These are phyloP conservation scores for Starmerella sirachaensis DNA, from an alignment of 805 yeast genomes.

Conservation along the genomic window DNA sequence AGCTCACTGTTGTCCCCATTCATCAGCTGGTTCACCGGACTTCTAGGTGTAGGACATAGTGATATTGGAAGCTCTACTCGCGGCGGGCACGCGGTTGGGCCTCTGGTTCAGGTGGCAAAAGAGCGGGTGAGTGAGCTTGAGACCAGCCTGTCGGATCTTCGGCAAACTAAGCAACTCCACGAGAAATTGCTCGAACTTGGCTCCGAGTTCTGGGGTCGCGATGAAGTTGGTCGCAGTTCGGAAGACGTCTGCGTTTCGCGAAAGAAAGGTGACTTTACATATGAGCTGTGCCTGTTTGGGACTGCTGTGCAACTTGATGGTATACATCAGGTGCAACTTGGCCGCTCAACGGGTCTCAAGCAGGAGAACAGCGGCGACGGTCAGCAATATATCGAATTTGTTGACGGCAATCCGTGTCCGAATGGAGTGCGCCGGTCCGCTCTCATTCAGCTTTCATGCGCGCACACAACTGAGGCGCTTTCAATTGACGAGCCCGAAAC, in stretches of 20 bases:
- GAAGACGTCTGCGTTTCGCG: conserved; percentile 37
- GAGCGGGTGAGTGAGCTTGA: conserved; percentile 1
- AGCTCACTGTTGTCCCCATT: conserved; percentile 4
- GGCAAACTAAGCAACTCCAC: conserved; percentile 20
- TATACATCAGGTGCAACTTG: conserved; percentile 42
- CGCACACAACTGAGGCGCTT: conserved; percentile 41
- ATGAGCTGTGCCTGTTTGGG: conserved; percentile 48
- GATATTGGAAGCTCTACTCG: neutral
- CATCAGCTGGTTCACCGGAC: neutral
- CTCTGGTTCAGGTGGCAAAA: conserved; percentile 2
- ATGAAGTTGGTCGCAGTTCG: conserved; percentile 52
- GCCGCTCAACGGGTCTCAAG: conserved; percentile 28
- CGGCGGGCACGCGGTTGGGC: conserved; percentile 1
- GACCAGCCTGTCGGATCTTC: conserved; percentile 6
- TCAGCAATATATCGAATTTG: conserved; percentile 33
- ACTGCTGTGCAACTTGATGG: conserved; percentile 38
- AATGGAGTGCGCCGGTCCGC: conserved; percentile 82
- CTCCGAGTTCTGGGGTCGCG: conserved; percentile 38
- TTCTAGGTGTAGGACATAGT: neutral
- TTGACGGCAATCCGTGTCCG: conserved; percentile 76
- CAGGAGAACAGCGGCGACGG: conserved; percentile 26
- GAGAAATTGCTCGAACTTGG: conserved; percentile 7
- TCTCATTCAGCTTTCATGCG: conserved; percentile 53
- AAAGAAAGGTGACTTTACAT: conserved; percentile 54
- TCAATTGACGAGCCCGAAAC: conserved; percentile 78